phyloP scores from a whole-genome alignment of 1,284 basidiomycete species.

The Athelia sp. region DNA sequence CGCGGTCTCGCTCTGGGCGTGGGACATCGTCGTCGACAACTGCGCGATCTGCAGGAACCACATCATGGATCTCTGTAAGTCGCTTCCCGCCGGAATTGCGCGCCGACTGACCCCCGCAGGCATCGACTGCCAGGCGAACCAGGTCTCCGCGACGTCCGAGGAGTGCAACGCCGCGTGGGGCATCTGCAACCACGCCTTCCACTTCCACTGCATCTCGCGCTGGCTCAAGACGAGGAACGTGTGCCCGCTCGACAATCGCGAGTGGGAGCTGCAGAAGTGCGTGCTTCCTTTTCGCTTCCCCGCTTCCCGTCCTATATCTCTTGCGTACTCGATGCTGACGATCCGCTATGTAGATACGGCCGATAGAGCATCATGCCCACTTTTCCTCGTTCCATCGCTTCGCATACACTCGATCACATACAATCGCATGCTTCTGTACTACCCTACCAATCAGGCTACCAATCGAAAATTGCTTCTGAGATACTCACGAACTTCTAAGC shows the following conservation, averaged over 20 bases:
- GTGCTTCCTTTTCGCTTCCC: constrained; percentile 25
- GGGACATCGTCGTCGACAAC: constrained; percentile 97
- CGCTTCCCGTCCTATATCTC: background rate
- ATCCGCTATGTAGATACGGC: constrained; percentile 9
- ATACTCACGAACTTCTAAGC: no score
- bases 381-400: background rate
- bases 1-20: constrained; percentile 93
- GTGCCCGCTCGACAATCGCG: constrained; percentile 95
- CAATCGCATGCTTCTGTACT: no score
- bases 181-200: constrained; percentile 99
- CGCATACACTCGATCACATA: no score
- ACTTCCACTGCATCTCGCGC: constrained; percentile 99
- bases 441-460: no score
- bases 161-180: constrained; percentile 99
- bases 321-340: background rate
- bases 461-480: no score
- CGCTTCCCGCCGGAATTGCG: constrained; percentile 2
- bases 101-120: constrained; percentile 44
- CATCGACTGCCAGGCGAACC: constrained; percentile 99
- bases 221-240: constrained; percentile 99
- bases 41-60: constrained; percentile 96
- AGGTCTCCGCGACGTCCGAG: constrained; percentile 92
- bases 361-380: constrained; percentile 4
- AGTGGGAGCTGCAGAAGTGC: constrained; percentile 92
- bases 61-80: constrained; percentile 96